Base-by-base conservation (phyloP, 208 protist genomes). In the Crithidia mellificae region DNA sequence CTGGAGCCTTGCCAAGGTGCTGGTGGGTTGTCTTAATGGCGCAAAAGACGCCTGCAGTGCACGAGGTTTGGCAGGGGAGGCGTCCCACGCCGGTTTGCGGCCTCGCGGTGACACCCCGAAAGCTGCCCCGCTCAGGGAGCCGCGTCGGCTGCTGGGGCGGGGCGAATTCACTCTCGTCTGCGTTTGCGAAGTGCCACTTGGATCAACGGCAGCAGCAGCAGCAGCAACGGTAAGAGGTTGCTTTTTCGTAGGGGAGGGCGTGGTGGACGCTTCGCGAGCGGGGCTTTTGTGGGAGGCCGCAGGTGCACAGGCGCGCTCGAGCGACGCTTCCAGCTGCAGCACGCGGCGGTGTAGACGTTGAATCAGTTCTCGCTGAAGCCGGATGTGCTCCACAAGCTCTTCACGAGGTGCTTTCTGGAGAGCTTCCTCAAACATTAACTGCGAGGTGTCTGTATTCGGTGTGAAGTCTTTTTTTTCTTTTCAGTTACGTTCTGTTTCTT, bases 371-470 rank as follows among this genome's bases (percentile, higher is more conserved):
- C 81, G 78, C 67, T 92, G 86, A 0, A 84, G 72, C 22, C 54
- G 67, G 47, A 92, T 77, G 67, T 88, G 83, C 41, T 81, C 71
- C 24, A 85, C 53, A 3, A 89, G 73, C 62, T 92, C 86, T 67
- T 85, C 83, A 0, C 81, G 73, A 9, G 63, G 78, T 12, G 86
- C 86, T 27, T 59, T 53, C 20, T 36, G 55, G 1, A 90, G 47
- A 9, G 65, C 57, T 19, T 83, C 69, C 15, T 86, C 72, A 24
- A 78, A 71, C 69, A 71, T 77, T 17, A n/a, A n/a, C n/a, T 20
- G 15, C 14, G 25, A 6, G 24, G 52, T 15, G 27, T 1, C 6
- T 24, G 30, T 46, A n/a, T n/a, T 15, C n/a, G n/a, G n/a, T n/a
- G n/a, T 38, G 34, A 38, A 38, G 34, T 12, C 34, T 38, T 38